Evolutionary conservation across 345 rosid genomes (phyloP), one percentile per base, ranked within the genome.

Genomic region (Kandelia obovata): DNA sequence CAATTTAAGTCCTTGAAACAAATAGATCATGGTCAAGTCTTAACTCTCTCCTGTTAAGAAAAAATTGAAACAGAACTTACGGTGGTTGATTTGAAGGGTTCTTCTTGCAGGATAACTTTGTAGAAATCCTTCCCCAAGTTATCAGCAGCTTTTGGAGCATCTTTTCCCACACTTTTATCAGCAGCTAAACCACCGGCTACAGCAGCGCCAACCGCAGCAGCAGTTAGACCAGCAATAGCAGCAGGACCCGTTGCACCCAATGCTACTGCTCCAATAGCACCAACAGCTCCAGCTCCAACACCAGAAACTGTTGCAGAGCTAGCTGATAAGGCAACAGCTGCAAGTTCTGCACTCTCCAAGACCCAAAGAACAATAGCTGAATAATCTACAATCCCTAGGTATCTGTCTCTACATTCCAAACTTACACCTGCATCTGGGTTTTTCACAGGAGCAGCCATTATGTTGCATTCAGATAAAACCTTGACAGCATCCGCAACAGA

Each of bases 161-260:
- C 91, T 78, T 85, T 82, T 19, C 89, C 92, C 0, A 75, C 28
- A 7, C 82, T 94, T 70, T 78, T 82, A 51, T 89, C 92, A 20
- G 89, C 93, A 2, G 83, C 94, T 35, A 83, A 67, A 0, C 91
- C 96, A 63, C 96, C 97, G 7, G 80, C 92, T 8, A 88, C 89
- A 6, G 97, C 98, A 0, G 98, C 96, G 58, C 96, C 96, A 30
- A 84, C 87, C 1, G 98, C 97, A 28, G 95, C 92, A 0, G 83
- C 84, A 1, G 94, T 85, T 61, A 90, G 72, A 2, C 96, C 96
- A 5, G 81, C 96, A 10, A 77, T 82, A 0, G 93, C 92, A 2
- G 79, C 89, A 0, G 98, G 93, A 71, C 94, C 97, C 0, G 96
- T 80, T 3, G 70, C 76, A 1, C 98, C 96, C 16, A 88, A 59